Evolutionary conservation across 768 basidiomycete genomes (phyloP).

Genomic region (Pisolithus orientalis): DNA sequence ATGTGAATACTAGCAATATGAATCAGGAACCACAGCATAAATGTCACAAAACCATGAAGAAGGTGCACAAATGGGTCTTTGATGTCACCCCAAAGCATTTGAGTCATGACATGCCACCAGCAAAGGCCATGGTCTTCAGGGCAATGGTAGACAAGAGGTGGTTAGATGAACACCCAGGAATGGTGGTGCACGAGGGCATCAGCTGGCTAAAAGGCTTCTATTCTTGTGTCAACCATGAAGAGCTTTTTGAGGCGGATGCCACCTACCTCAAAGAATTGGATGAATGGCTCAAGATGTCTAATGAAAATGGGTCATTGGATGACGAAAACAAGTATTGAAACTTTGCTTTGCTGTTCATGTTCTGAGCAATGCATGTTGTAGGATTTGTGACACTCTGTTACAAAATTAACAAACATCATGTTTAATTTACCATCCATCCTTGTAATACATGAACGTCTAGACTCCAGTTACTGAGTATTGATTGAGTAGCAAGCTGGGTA

Average conservation of each 20-base stretch:
- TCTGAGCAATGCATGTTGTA: no score
- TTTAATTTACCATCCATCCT: no score
- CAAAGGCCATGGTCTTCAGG: background rate
- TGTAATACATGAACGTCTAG: no score
- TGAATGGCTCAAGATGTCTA: background rate
- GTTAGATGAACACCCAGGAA: no score
- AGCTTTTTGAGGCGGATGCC: no score
- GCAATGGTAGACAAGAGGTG: background rate
- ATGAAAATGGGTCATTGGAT: background rate
- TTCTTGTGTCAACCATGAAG: no score
- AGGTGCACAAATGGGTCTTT: background rate
- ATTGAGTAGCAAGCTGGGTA: background rate
- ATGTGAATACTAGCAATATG: background rate
- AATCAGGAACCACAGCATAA: background rate
- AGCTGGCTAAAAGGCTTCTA: no score
- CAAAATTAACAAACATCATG: background rate
- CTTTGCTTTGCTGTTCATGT: background rate
- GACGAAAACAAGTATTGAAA: background rate
- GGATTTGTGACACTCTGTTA: background rate
- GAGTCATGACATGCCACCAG: background rate
- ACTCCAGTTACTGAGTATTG: no score
- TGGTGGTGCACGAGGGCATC: no score
- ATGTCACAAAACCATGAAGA: background rate
- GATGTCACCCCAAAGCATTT: background rate
- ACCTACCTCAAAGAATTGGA: background rate